These are phyloP conservation scores for Tuber aestivum DNA, from an alignment of 495 filamentous ascomycete genomes.

Conservation along the genomic window DNA sequence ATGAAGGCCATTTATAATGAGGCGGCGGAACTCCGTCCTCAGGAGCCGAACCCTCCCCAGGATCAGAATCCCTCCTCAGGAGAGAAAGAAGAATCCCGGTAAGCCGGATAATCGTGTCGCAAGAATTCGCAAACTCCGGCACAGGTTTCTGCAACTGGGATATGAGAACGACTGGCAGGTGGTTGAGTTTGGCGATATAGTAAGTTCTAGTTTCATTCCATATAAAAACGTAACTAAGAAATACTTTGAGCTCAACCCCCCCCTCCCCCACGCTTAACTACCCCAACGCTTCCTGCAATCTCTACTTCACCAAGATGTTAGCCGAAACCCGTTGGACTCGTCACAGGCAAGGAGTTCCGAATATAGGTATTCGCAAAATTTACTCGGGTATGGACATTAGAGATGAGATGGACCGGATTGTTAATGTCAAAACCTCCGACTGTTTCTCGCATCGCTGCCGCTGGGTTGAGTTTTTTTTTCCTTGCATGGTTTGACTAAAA, in stretches of 20 bases:
- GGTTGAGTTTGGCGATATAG: neutral
- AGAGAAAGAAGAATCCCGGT: neutral
- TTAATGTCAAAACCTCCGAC: too few species aligned
- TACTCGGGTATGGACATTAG: too few species aligned
- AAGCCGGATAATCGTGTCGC: neutral
- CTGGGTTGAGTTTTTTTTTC: too few species aligned
- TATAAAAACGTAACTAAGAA: neutral
- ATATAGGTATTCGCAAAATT: too few species aligned
- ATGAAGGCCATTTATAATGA: neutral
- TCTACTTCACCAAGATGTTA: neutral
- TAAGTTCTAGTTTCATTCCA: neutral
- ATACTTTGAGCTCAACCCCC: neutral
- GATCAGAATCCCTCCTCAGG: too few species aligned
- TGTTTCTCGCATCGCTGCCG: too few species aligned
- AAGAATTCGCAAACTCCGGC: neutral
- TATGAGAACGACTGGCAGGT: neutral
- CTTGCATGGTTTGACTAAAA: too few species aligned
- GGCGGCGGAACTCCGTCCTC: neutral
- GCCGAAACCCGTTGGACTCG: neutral
- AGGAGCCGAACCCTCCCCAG: neutral
- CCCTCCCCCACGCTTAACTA: neutral
- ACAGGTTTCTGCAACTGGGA: neutral
- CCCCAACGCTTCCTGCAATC: neutral
- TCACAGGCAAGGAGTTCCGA: too few species aligned
- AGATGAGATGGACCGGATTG: too few species aligned